phyloP scores from a whole-genome alignment of 2,329 filamentous ascomycete genomes.

The Fusarium continuum region DNA sequence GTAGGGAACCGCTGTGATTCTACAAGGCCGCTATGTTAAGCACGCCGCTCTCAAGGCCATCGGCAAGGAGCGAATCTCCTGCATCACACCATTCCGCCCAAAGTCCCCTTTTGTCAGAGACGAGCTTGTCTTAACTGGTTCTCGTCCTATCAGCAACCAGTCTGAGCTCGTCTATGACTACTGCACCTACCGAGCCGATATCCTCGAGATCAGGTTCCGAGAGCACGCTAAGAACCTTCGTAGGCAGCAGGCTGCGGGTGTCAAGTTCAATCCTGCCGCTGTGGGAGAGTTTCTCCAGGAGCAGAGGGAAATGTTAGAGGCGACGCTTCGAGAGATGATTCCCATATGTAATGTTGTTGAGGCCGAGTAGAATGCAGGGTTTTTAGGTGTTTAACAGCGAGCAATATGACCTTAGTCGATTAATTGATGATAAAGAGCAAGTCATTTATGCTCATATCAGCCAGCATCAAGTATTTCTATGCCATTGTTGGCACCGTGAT shows the following conservation, averaged over 20 bases:
- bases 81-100: slow-evolving; percentile 73
- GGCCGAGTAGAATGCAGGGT: not conserved
- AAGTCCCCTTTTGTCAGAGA: slow-evolving; percentile 63
- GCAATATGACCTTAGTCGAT: no score
- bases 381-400: not conserved
- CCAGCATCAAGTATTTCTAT: no score
- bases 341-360: slow-evolving; percentile 17
- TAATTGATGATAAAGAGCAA: no score
- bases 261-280: slow-evolving; percentile 26
- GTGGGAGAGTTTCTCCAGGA: slow-evolving; percentile 31
- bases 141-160: slow-evolving; percentile 61
- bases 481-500: no score
- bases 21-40: slow-evolving; percentile 73
- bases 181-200: slow-evolving; percentile 19
- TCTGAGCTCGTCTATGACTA: slow-evolving; percentile 23
- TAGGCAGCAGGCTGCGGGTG: slow-evolving; percentile 8
- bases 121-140: slow-evolving; percentile 68
- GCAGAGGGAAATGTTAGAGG: slow-evolving; percentile 41
- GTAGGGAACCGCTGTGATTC: slow-evolving; percentile 69
- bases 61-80: slow-evolving; percentile 69
- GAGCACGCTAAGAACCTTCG: slow-evolving; percentile 23
- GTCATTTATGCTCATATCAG: no score
- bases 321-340: slow-evolving; percentile 31
- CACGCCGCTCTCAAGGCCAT: slow-evolving; percentile 69
- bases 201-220: slow-evolving; percentile 62